A percentile compares a stretch with the other conserved stretches of the same genome.
Conservation (phyloP, 164 flowering plant genomes). For the Hamamelis virginiana region DNA sequence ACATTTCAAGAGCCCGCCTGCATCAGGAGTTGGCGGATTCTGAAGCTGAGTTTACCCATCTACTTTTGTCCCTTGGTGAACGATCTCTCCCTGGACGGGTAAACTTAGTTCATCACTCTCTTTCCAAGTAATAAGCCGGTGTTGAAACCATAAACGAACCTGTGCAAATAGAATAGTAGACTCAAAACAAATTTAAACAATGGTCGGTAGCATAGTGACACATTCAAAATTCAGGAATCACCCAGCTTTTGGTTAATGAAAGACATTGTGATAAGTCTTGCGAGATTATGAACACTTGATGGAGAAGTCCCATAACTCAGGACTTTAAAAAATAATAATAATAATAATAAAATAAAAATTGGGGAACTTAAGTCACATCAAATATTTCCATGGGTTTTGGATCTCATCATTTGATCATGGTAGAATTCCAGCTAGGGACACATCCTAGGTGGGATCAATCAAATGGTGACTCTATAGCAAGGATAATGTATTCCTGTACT, state of each 20-base stretch:
- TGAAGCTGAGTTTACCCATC: conserved; percentile 81
- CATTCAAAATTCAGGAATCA: too few relatives aligned
- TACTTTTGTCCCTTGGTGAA: conserved; percentile 80
- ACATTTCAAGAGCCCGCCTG: conserved; percentile 71
- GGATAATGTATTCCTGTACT: background rate
- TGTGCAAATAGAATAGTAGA: background rate
- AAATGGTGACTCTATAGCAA: too few relatives aligned
- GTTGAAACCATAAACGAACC: background rate
- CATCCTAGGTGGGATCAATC: too few relatives aligned
- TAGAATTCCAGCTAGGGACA: background rate
- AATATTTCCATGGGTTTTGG: background rate
- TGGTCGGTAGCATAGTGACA: background rate
- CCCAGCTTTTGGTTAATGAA: background rate
- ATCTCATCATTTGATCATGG: background rate
- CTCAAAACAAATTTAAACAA: background rate
- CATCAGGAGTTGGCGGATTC: conserved; percentile 80
- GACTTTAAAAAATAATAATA: too few relatives aligned
- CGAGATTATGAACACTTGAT: background rate
- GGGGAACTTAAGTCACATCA: background rate
- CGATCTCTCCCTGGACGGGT: conserved; percentile 82
- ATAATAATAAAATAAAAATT: background rate
- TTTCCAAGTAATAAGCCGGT: background rate
- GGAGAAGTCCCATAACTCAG: too few relatives aligned
- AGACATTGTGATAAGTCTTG: background rate
- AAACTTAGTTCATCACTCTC: conserved; percentile 10